Evolutionary conservation across 805 yeast genomes (phyloP).

Genomic region (Pichia thaimueangensis): DNA sequence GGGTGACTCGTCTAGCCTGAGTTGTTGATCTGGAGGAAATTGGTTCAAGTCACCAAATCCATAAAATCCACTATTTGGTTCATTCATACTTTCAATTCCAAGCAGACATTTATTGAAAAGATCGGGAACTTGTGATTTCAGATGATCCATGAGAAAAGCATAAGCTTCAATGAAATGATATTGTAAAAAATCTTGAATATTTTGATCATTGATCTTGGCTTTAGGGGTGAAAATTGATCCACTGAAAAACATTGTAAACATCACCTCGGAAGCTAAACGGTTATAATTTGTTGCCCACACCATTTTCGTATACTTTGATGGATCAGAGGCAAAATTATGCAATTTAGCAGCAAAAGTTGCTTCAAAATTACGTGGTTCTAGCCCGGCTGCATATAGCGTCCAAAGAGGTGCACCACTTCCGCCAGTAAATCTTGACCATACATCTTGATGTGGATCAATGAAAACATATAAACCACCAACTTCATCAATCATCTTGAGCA

Average conservation of each 20-base stretch:
- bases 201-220: slow-evolving; percentile 59
- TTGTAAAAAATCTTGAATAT: slow-evolving; percentile 77
- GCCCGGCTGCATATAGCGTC: slow-evolving; percentile 86
- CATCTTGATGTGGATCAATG: slow-evolving; percentile 90
- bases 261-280: slow-evolving; percentile 65
- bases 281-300: slow-evolving; percentile 87
- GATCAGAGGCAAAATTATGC: slow-evolving; percentile 50
- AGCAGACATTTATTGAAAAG: slow-evolving; percentile 43
- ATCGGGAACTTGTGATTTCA: slow-evolving; percentile 37
- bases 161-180: slow-evolving; percentile 51
- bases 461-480: slow-evolving; percentile 74
- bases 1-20: slow-evolving; percentile 78
- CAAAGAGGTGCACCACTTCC: slow-evolving; percentile 94
- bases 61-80: slow-evolving; percentile 72
- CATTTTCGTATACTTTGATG: slow-evolving; percentile 66
- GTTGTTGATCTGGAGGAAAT: slow-evolving; percentile 55
- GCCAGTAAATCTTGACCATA: slow-evolving; percentile 83
- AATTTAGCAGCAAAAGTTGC: slow-evolving; percentile 74
- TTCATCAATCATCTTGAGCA: slow-evolving; percentile 49
- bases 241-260: slow-evolving; percentile 82
- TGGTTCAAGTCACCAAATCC: slow-evolving; percentile 51
- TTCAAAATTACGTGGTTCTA: slow-evolving; percentile 68
- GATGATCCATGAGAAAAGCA: slow-evolving; percentile 36
- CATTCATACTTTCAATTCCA: slow-evolving; percentile 84
- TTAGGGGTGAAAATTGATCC: slow-evolving; percentile 76